These are phyloP conservation scores for Mitragyna speciosa DNA, from an alignment of 257 asterid genomes.

Conservation along the genomic window DNA sequence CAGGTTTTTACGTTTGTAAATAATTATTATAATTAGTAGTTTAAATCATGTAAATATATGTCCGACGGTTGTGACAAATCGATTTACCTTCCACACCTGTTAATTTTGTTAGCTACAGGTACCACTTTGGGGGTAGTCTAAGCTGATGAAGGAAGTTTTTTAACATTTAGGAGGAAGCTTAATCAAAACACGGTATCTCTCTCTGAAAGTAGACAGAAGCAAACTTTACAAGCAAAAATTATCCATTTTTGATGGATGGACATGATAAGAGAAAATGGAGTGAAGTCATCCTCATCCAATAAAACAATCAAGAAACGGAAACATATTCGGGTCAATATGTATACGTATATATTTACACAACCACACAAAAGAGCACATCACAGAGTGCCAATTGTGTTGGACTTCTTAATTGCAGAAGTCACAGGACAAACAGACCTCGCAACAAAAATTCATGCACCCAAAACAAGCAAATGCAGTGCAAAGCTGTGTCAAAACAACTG, in stretches of 20 bases:
- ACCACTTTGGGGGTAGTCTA: too few relatives aligned
- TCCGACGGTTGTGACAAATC: too few relatives aligned
- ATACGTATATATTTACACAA: not conserved
- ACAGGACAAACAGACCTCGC: constrained; percentile 55
- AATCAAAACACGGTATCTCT: too few relatives aligned
- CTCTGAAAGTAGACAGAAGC: too few relatives aligned
- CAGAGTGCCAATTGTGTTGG: not conserved
- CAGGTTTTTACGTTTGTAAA: too few relatives aligned
- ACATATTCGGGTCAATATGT: not conserved
- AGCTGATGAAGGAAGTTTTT: too few relatives aligned
- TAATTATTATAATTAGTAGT: too few relatives aligned
- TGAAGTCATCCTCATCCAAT: not conserved
- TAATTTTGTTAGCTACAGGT: too few relatives aligned
- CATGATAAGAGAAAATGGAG: not conserved
- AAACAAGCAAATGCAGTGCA: constrained; percentile 76
- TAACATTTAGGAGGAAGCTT: too few relatives aligned
- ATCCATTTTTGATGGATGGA: not conserved
- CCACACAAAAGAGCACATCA: not conserved
- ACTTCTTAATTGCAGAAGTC: constrained; percentile 19
- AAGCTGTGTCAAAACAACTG: constrained; percentile 59
- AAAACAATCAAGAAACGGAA: not conserved
- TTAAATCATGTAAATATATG: too few relatives aligned
- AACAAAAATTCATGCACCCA: constrained; percentile 60
- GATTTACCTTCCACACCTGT: too few relatives aligned
- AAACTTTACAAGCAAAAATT: too few relatives aligned